Evolutionary conservation across 371 early-diverging fungal genomes (phyloP).

Genomic region (Cladochytrium tenue): DNA sequence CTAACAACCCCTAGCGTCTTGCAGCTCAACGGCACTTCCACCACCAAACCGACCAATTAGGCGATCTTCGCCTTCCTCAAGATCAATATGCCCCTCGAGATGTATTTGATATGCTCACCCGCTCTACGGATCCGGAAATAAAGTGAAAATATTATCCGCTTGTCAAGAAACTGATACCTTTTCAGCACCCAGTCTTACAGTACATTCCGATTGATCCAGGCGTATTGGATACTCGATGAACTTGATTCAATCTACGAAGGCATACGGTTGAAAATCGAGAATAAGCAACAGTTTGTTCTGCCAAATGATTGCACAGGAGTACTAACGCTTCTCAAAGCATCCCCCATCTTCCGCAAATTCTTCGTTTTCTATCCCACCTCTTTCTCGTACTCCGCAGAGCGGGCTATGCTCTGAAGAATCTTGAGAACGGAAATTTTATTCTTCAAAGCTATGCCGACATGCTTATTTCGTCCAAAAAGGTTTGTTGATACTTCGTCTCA

Average conservation of each 20-base stretch:
- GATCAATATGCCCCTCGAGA: too few relatives aligned
- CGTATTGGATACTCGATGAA: constrained; percentile 30
- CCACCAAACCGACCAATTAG: too few relatives aligned
- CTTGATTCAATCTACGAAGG: constrained; percentile 28
- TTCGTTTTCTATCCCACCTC: constrained; percentile 46
- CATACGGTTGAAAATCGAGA: constrained; percentile 9
- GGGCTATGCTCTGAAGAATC: constrained; percentile 15
- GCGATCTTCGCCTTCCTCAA: too few relatives aligned
- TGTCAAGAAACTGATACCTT: background rate
- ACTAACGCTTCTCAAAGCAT: constrained; percentile 16
- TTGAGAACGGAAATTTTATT: constrained; percentile 29
- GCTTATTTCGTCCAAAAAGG: constrained; percentile 34
- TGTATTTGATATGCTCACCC: too few relatives aligned
- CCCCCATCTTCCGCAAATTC: constrained; percentile 25
- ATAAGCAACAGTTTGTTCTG: background rate
- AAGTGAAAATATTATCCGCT: too few relatives aligned
- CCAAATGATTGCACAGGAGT: too few relatives aligned
- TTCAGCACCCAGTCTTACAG: constrained; percentile 24
- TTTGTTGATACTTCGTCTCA: constrained; percentile 8
- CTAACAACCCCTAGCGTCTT: too few relatives aligned
- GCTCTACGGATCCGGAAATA: too few relatives aligned
- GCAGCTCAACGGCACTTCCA: too few relatives aligned
- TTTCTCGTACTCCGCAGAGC: constrained; percentile 32
- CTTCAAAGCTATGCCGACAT: constrained; percentile 37
- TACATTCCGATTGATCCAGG: constrained; percentile 41